A percentile compares a stretch with the other conserved stretches of the same genome.
These are phyloP conservation scores for Heracleum sosnowskyi DNA, from an alignment of 129 eudicot species.

Conservation along the genomic window DNA sequence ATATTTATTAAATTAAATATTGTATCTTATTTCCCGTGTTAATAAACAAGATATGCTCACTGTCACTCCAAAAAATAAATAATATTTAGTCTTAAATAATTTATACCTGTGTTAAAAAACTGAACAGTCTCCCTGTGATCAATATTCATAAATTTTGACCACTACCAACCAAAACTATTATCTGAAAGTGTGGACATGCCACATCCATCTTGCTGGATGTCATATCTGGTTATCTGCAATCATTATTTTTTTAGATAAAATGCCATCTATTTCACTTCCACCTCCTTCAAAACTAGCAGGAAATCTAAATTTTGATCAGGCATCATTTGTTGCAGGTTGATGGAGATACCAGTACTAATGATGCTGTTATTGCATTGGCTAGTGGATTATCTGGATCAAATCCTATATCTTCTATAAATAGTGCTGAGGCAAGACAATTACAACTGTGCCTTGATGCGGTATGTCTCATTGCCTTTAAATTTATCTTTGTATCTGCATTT, in stretches of 20 bases:
- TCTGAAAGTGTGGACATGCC: not conserved
- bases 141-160: not conserved
- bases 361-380: conserved; percentile 90
- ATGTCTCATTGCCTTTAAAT: conserved; percentile 18
- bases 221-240: not conserved
- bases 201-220: not conserved
- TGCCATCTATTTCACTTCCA: no score
- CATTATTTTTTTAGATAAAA: not conserved
- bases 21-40: not conserved
- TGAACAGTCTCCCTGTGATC: not conserved
- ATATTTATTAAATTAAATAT: no score
- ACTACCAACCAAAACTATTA: not conserved
- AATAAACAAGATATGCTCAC: not conserved
- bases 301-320: not conserved
- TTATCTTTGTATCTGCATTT: not conserved
- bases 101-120: not conserved
- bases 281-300: not conserved
- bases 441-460: conserved; percentile 93
- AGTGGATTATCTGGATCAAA: conserved; percentile 88
- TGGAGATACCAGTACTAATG: conserved; percentile 97
- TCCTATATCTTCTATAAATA: conserved; percentile 48
- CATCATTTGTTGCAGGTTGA: conserved; percentile 56
- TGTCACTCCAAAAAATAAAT: not conserved
- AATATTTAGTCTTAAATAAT: not conserved
- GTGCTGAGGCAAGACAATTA: conserved; percentile 57